phyloP scores from a whole-genome alignment of 345 rosid species.

The Excoecaria agallocha region DNA sequence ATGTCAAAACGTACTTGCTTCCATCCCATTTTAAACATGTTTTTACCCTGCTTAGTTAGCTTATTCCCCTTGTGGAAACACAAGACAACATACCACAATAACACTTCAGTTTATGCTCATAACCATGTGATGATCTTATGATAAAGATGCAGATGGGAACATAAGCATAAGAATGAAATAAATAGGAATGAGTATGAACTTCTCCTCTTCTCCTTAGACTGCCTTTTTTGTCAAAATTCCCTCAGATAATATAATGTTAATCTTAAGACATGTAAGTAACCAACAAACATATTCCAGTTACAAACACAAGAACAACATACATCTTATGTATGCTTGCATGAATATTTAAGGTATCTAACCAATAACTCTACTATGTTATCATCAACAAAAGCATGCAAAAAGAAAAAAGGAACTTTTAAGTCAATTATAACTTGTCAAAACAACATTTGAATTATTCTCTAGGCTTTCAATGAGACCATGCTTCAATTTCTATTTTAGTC shows the following conservation, averaged over 20 bases:
- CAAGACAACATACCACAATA: not conserved
- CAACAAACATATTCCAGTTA: not conserved
- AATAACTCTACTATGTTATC: too few relatives aligned
- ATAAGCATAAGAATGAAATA: too few relatives aligned
- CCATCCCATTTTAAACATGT: constrained; percentile 77
- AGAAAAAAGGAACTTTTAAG: not conserved
- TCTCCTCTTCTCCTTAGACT: too few relatives aligned
- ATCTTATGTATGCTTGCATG: not conserved
- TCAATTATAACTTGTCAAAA: not conserved
- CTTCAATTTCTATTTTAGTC: not conserved
- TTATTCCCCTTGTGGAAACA: constrained; percentile 67
- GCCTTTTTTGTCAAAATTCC: too few relatives aligned
- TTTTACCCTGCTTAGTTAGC: constrained; percentile 78
- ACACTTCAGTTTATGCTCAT: constrained; percentile 2
- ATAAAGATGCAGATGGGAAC: constrained; percentile 6
- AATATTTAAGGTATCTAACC: not conserved
- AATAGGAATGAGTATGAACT: too few relatives aligned
- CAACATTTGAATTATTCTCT: too few relatives aligned
- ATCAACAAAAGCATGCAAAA: too few relatives aligned
- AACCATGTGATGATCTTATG: not conserved
- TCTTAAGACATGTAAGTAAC: not conserved
- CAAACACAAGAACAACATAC: not conserved
- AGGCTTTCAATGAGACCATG: too few relatives aligned
- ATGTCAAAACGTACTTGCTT: constrained; percentile 46
- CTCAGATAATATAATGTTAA: not conserved